Conservation (phyloP, 169 alveolate genomes). For the Theileria orientalis region DNA sequence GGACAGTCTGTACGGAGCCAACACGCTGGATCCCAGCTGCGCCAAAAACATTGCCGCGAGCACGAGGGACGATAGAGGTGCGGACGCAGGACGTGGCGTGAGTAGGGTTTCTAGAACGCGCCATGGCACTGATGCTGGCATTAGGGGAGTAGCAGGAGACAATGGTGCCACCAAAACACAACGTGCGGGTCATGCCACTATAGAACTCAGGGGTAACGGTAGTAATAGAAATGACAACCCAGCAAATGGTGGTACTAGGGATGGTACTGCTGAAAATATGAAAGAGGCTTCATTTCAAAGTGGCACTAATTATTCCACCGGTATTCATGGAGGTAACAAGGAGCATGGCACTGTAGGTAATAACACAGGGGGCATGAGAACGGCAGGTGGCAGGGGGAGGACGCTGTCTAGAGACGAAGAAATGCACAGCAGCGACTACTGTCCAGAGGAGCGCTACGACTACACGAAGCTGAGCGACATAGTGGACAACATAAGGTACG, state of each 20-base stretch:
- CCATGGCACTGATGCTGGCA: too few species aligned
- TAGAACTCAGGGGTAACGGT: neutral
- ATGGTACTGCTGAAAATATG: conserved; percentile 14
- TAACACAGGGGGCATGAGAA: neutral
- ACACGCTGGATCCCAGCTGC: neutral
- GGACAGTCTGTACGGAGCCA: neutral
- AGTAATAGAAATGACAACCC: neutral
- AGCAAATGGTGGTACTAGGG: conserved; percentile 33
- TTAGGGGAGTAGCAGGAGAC: too few species aligned
- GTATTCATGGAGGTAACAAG: conserved; percentile 3
- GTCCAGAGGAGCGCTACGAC: conserved; percentile 69
- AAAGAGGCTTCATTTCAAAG: neutral
- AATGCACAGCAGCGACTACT: too few species aligned
- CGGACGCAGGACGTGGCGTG: too few species aligned
- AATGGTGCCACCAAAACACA: too few species aligned
- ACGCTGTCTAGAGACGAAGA: too few species aligned
- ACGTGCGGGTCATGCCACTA: neutral
- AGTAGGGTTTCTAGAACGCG: too few species aligned
- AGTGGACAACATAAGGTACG: conserved; percentile 81
- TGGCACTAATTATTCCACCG: neutral
- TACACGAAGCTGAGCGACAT: conserved; percentile 82
- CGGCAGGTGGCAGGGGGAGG: too few species aligned
- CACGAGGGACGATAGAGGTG: too few species aligned
- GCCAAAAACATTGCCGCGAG: too few species aligned
- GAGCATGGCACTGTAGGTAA: conserved; percentile 22